Evolutionary conservation across 805 yeast genomes (phyloP).

Genomic region (Kregervanrija delftensis): DNA sequence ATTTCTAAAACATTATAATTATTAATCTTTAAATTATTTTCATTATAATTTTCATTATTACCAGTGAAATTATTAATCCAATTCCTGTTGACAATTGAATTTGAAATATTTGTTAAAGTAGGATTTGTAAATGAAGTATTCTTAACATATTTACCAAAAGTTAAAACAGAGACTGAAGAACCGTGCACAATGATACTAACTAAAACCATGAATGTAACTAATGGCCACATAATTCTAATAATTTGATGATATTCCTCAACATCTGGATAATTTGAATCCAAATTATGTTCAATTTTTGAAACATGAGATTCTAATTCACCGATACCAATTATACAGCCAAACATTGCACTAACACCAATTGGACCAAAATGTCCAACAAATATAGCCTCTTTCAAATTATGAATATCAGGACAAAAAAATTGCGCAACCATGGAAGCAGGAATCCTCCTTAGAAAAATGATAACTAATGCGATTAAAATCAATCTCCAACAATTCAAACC

Average conservation of each 20-base stretch:
- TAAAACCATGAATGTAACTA: conserved; percentile 42
- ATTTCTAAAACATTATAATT: too few relatives aligned
- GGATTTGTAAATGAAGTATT: too few relatives aligned
- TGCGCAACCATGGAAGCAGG: conserved; percentile 51
- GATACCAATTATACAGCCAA: conserved; percentile 25
- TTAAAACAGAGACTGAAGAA: conserved; percentile 45
- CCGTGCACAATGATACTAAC: conserved; percentile 52
- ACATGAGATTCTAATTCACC: conserved; percentile 24
- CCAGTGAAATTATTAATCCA: too few relatives aligned
- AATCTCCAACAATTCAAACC: conserved; percentile 47
- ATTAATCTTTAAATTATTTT: too few relatives aligned
- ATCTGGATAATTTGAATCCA: conserved; percentile 20
- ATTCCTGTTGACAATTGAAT: too few relatives aligned
- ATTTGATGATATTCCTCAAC: conserved; percentile 19
- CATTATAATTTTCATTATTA: too few relatives aligned
- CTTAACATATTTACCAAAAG: conserved; percentile 43
- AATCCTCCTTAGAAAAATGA: conserved; percentile 41
- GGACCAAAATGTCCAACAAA: conserved; percentile 73
- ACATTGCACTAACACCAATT: conserved; percentile 41
- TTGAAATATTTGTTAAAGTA: too few relatives aligned
- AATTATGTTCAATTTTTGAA: conserved; percentile 28
- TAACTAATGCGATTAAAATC: conserved; percentile 42
- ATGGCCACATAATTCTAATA: conserved; percentile 37
- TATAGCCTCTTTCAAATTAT: conserved; percentile 56
- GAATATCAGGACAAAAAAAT: conserved; percentile 52